Evolutionary conservation across 176 grass and related monocot genomes (phyloP).

Genomic region (Guadua angustifolia): DNA sequence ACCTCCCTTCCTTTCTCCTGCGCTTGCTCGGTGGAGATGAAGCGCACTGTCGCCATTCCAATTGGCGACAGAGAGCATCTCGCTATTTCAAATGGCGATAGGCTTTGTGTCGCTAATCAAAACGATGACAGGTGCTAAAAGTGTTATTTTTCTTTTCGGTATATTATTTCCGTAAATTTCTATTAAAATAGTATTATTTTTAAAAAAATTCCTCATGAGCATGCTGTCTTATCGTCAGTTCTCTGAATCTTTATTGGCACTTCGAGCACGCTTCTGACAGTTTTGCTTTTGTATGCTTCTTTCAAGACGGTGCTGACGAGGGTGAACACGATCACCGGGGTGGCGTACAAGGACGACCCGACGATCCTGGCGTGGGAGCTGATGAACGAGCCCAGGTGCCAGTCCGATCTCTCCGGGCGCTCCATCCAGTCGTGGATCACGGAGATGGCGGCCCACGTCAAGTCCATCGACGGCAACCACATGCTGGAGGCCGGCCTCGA

Average conservation of each 20-base stretch:
- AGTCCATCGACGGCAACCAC: conserved; percentile 84
- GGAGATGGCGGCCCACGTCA: conserved; percentile 89
- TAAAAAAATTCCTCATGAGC: no score
- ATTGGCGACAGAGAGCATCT: no score
- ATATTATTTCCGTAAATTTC: no score
- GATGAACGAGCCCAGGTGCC: conserved; percentile 98
- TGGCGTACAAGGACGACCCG: conserved; percentile 88
- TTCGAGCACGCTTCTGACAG: conserved; percentile 25
- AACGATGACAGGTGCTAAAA: no score
- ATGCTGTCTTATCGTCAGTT: not conserved
- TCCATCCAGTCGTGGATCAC: conserved; percentile 83
- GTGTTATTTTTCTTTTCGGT: no score
- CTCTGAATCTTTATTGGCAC: not conserved
- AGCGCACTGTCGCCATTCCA: no score
- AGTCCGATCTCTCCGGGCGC: conserved; percentile 72
- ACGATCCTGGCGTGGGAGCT: conserved; percentile 97
- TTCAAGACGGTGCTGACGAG: conserved; percentile 76
- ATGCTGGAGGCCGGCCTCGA: conserved; percentile 91
- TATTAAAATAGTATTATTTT: no score
- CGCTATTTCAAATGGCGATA: no score
- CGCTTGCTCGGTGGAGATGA: no score
- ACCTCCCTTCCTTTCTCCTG: no score
- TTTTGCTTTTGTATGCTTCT: not conserved
- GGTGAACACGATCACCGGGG: conserved; percentile 78
- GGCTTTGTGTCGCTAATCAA: no score